Percentiles rank a stretch among this genome's conserved stretches.
Evolutionary conservation across 306 rosid genomes (phyloP).

Genomic region (Rosa lucieae): DNA sequence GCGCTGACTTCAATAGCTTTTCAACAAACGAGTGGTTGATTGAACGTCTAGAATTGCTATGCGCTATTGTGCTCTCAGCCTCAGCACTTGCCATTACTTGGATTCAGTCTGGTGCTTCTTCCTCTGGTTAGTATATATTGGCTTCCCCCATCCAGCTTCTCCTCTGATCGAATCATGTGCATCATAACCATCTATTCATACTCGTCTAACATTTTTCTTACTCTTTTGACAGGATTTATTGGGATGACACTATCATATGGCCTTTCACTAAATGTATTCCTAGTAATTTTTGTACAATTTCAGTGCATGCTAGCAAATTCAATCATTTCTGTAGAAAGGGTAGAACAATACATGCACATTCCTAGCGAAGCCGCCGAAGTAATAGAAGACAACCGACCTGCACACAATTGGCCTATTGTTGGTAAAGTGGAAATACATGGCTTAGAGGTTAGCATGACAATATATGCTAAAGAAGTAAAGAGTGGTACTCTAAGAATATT

Average conservation of each 20-base stretch:
- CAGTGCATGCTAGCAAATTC: conserved; percentile 28
- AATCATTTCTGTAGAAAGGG: conserved; percentile 35
- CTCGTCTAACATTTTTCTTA: neutral
- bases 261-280: conserved; percentile 25
- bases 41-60: conserved; percentile 24
- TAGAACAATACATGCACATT: conserved; percentile 39
- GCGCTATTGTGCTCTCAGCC: conserved; percentile 33
- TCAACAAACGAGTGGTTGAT: conserved; percentile 38
- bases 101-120: conserved; percentile 14
- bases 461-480: neutral
- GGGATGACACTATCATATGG: conserved; percentile 37
- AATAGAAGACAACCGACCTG: conserved; percentile 19
- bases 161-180: neutral
- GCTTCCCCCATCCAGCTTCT: neutral
- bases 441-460: conserved; percentile 21
- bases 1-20: conserved; percentile 24
- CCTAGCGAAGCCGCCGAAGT: conserved; percentile 31
- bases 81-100: conserved; percentile 25
- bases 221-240: conserved; percentile 20
- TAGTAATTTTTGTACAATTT: conserved; percentile 19
- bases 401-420: conserved; percentile 26
- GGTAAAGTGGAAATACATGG: conserved; percentile 28
- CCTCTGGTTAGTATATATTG: conserved; percentile 25
- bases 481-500: neutral
- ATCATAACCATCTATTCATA: neutral